Percentiles rank a stretch among this genome's conserved stretches.
phyloP scores from a whole-genome alignment of 805 yeast genomes.

The Candida nanaspora region DNA sequence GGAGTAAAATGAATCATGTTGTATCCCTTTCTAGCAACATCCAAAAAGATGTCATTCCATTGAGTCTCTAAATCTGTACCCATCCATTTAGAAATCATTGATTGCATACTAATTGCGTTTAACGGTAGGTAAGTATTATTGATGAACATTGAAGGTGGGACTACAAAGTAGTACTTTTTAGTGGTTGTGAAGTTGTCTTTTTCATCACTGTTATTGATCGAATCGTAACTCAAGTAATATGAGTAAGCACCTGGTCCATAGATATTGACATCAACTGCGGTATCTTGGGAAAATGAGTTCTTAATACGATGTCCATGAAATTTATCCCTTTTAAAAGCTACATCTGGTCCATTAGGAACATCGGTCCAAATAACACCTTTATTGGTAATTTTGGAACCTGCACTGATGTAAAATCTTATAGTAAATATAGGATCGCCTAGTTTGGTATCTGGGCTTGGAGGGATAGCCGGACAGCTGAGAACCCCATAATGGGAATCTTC shows the following conservation, averaged over 20 bases:
- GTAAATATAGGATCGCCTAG: constrained; percentile 33
- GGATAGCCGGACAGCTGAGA: constrained; percentile 40
- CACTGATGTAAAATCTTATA: constrained; percentile 59
- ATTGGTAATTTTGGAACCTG: constrained; percentile 67
- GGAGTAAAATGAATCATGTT: constrained; percentile 98
- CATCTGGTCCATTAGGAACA: constrained; percentile 41
- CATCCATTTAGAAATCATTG: constrained; percentile 88
- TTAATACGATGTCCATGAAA: constrained; percentile 46
- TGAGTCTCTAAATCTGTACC: constrained; percentile 45
- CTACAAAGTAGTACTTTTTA: constrained; percentile 63
- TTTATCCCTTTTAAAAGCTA: constrained; percentile 46
- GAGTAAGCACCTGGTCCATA: constrained; percentile 73
- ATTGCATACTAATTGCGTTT: constrained; percentile 74
- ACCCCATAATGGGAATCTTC: constrained; percentile 36
- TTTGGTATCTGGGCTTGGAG: constrained; percentile 24
- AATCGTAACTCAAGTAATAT: constrained; percentile 57
- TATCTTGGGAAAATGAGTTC: constrained; percentile 59
- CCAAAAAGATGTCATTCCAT: constrained; percentile 64
- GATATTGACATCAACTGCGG: constrained; percentile 52
- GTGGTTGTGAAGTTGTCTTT: constrained; percentile 35
- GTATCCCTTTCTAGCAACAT: constrained; percentile 69
- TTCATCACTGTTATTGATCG: constrained; percentile 20
- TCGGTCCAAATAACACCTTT: constrained; percentile 72
- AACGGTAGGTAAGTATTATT: constrained; percentile 54
- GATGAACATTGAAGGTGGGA: constrained; percentile 66